phyloP scores from a whole-genome alignment of 169 alveolate genomes.

The Eimeria falciformis region DNA sequence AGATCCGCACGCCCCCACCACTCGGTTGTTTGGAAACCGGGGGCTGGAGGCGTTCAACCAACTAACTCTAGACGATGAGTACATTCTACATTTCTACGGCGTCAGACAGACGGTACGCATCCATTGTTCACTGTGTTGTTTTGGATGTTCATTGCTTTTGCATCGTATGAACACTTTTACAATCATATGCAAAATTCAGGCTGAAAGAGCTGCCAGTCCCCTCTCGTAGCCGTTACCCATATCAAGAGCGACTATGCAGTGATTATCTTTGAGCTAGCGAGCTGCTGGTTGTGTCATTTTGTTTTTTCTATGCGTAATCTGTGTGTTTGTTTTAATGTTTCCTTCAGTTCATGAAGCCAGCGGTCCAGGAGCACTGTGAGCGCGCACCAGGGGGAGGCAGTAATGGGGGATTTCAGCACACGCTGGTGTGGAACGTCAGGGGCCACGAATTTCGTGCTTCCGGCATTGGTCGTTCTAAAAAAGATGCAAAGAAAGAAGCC shows the following conservation, averaged over 20 bases:
- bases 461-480: constrained; percentile 74
- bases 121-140: no score
- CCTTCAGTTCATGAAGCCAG: constrained; percentile 53
- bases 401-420: constrained; percentile 48
- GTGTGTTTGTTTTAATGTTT: neutral
- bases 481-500: constrained; percentile 75
- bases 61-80: constrained; percentile 63
- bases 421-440: constrained; percentile 58
- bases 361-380: constrained; percentile 55
- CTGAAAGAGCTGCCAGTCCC: no score
- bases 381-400: constrained; percentile 48
- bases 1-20: constrained; percentile 36
- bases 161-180: no score
- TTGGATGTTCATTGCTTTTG: no score
- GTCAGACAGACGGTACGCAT: constrained; percentile 71
- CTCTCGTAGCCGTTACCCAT: no score
- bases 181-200: no score
- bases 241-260: no score
- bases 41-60: constrained; percentile 63
- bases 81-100: constrained; percentile 74
- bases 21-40: constrained; percentile 49
- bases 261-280: no score
- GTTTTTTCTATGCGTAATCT: neutral
- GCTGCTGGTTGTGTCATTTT: neutral
- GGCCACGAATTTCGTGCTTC: constrained; percentile 31